Evolutionary conservation across 805 yeast genomes (phyloP), one percentile per base, ranked within the genome.

Genomic region (Maudiozyma bulderi): DNA sequence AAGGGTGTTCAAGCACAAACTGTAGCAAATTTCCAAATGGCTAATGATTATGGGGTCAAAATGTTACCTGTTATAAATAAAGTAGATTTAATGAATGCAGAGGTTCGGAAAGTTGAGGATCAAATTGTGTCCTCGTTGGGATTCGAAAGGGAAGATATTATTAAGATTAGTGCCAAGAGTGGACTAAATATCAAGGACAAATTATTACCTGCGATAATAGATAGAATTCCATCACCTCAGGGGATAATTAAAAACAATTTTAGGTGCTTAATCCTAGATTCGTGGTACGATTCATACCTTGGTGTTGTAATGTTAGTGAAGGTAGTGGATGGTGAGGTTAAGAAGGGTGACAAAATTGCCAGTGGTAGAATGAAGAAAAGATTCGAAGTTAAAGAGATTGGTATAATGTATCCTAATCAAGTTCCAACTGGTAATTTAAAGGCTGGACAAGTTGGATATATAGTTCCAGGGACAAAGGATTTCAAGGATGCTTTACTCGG

Each of bases 1-100:
- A 97, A 93, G 61, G 98, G 98, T 46, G 89, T 91, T 3, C 97
- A 89, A 65, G 98, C 98, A 0, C 99, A 91, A 65, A 93, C 99
- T 0, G 97, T 91, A n/a, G 97, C 99, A 28, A 91, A 93, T 65
- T 91, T 86, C 67, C 87, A 84, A 60, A 72, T 91, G 49, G 99
- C 98, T 0, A 84, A 85, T 61, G 83, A 91, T 49, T 76, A 88
- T 81, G 86, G 83, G 8, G 74, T 93, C 53, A 81, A 81, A 55
- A 70, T 91, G 54, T 74, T 91, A 1, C 98, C 99, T 0, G 87
- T 91, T 14, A 86, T 91, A 46, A 91, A 91, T 69, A 91, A 91
- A 61, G 84, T 91, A 44, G 99, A 91, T 67, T 69, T 91, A 47
- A 93, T 84, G 52, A 54, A 56, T 45, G 96, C 97, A 0, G 88